Evolutionary conservation across 305 asterid genomes (phyloP).

Genomic region (Salvia sclarea): DNA sequence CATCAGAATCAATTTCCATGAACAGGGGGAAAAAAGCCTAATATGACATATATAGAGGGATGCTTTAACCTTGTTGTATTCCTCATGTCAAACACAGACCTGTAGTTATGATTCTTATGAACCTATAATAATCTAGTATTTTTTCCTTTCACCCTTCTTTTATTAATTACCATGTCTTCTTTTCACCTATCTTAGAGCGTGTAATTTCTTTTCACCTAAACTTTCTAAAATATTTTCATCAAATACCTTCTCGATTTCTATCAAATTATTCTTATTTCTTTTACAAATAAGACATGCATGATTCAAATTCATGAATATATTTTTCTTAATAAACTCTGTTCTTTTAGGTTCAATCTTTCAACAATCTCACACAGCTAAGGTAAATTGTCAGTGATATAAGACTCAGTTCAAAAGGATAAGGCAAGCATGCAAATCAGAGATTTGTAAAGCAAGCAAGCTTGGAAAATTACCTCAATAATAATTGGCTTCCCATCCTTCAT

Average conservation of each 20-base stretch:
- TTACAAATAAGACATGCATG: too few species aligned
- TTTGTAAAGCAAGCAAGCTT: constrained; percentile 22
- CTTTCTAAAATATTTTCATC: not conserved
- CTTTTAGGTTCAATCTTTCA: constrained; percentile 10
- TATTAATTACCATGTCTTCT: not conserved
- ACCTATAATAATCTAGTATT: not conserved
- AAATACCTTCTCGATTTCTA: too few species aligned
- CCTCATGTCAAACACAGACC: constrained; percentile 1
- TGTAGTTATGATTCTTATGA: not conserved
- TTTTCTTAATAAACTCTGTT: not conserved
- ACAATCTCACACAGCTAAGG: constrained; percentile 8
- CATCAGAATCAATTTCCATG: not conserved
- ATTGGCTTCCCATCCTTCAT: constrained; percentile 99
- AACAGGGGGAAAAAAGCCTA: not conserved
- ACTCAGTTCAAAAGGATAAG: constrained; percentile 5
- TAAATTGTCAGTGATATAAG: constrained; percentile 11
- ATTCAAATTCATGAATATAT: not conserved
- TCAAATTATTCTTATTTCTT: too few species aligned
- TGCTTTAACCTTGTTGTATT: not conserved
- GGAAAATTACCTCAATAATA: constrained; percentile 75
- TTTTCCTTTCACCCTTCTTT: not conserved
- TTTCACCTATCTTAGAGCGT: not conserved
- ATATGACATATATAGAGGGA: not conserved
- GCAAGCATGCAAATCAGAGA: constrained; percentile 20
- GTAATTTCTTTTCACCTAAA: not conserved